Evolutionary conservation across 768 basidiomycete species (phyloP).

Genomic region (Pisolithus microcarpus): DNA sequence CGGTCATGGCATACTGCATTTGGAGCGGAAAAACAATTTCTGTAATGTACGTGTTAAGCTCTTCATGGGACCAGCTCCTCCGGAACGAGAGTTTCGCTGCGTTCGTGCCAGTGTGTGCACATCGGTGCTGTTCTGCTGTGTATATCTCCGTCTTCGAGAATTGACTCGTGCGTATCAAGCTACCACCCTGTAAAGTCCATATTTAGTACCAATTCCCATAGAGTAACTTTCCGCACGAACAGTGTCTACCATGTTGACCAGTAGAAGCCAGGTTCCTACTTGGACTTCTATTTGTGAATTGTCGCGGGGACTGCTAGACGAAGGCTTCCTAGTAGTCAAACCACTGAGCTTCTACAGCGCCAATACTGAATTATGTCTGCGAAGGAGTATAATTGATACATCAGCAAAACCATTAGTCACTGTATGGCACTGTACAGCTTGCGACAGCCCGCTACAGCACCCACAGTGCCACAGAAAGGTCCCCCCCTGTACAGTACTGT

Average conservation of each 20-base stretch:
- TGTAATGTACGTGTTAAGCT: not conserved
- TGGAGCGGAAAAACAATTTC: not conserved
- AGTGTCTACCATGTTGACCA: not conserved
- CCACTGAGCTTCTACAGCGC: too few relatives aligned
- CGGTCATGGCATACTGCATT: not conserved
- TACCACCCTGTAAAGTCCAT: not conserved
- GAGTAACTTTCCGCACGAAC: not conserved
- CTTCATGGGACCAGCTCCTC: not conserved
- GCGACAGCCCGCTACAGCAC: too few relatives aligned
- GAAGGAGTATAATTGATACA: too few relatives aligned
- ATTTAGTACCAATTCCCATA: not conserved
- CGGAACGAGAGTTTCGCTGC: not conserved
- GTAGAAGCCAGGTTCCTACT: not conserved
- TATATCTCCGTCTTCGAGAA: not conserved
- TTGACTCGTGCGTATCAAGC: too few relatives aligned
- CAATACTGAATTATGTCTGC: not conserved
- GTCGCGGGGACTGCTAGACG: not conserved
- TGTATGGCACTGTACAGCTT: too few relatives aligned
- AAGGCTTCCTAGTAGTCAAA: not conserved
- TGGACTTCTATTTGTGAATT: not conserved
- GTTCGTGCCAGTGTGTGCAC: not conserved
- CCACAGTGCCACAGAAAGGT: too few relatives aligned
- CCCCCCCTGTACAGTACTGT: too few relatives aligned
- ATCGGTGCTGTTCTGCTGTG: not conserved
- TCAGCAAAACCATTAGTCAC: too few relatives aligned